Percentiles rank a stretch among this genome's conserved stretches.
phyloP scores from a whole-genome alignment of 1,284 basidiomycete genomes.

The Rugosomyces carneus region DNA sequence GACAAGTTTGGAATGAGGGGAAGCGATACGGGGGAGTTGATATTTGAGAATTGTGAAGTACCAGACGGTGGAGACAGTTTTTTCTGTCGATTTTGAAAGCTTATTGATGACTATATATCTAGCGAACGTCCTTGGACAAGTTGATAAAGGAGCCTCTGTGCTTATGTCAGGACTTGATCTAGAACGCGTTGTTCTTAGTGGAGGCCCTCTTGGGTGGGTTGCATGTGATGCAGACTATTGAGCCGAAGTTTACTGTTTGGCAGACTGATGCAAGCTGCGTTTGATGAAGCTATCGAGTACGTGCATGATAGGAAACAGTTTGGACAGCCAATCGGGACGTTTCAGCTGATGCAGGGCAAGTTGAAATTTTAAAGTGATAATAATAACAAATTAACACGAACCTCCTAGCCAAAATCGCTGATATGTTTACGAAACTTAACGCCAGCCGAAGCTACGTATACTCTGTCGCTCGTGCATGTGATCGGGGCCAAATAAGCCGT shows the following conservation, averaged over 20 bases:
- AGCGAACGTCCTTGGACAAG: conserved; percentile 82
- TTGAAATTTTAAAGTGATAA: background rate
- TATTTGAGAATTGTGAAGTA: conserved; percentile 88
- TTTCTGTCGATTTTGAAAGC: conserved; percentile 7
- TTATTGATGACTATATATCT: conserved; percentile 12
- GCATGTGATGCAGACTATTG: conserved; percentile 2
- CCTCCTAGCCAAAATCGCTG: conserved; percentile 65
- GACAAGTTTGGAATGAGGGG: conserved; percentile 98
- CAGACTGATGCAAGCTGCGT: conserved; percentile 94
- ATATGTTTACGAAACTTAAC: conserved; percentile 94
- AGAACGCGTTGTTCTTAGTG: conserved; percentile 87
- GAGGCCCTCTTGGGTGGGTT: conserved; percentile 57
- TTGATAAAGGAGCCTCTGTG: conserved; percentile 79
- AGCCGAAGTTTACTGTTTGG: background rate
- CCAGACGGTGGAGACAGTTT: conserved; percentile 56
- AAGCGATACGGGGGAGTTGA: conserved; percentile 89
- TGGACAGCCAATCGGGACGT: conserved; percentile 80
- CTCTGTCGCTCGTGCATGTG: conserved; percentile 86
- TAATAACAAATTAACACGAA: conserved; percentile 2
- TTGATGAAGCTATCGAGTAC: conserved; percentile 85
- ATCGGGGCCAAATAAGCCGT: conserved; percentile 75
- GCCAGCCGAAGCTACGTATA: conserved; percentile 91
- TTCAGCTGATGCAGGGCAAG: conserved; percentile 92
- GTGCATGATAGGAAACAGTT: conserved; percentile 92
- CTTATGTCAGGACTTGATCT: conserved; percentile 94